Percentiles rank a stretch among this genome's conserved stretches.
phyloP scores from a whole-genome alignment of 2,329 filamentous ascomycete species.

The Trichoderma hamatum region DNA sequence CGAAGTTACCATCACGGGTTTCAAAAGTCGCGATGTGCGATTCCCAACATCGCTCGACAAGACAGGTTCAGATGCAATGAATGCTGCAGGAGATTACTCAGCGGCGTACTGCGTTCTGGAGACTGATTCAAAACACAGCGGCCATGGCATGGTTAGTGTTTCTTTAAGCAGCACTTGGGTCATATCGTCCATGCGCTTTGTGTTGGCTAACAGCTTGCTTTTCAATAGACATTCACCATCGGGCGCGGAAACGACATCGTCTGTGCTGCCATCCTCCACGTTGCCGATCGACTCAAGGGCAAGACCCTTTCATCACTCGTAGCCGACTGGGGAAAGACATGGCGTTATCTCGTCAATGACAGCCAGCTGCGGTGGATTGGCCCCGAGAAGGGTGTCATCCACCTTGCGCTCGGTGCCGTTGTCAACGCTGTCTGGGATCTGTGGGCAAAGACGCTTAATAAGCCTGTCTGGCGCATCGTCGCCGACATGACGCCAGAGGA shows the following conservation, averaged over 20 bases:
- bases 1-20: slow-evolving; percentile 73
- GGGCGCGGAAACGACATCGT: slow-evolving; percentile 92
- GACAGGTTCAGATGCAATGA: slow-evolving; percentile 97
- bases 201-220: not conserved
- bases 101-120: slow-evolving; percentile 91
- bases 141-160: slow-evolving; percentile 73
- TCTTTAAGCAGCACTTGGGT: not conserved
- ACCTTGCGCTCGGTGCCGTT: slow-evolving; percentile 84
- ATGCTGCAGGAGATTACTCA: slow-evolving; percentile 89
- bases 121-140: slow-evolving; percentile 71
- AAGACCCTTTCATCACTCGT: slow-evolving; percentile 78
- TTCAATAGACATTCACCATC: slow-evolving; percentile 71
- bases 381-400: slow-evolving; percentile 91
- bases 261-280: slow-evolving; percentile 77
- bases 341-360: slow-evolving; percentile 90
- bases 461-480: slow-evolving; percentile 89
- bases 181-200: not conserved
- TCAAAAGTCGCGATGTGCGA: slow-evolving; percentile 72
- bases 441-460: slow-evolving; percentile 84
- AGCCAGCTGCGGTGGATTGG: slow-evolving; percentile 92
- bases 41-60: slow-evolving; percentile 93
- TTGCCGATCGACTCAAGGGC: slow-evolving; percentile 75
- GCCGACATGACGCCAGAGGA: slow-evolving; percentile 89
- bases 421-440: slow-evolving; percentile 94
- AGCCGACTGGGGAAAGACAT: slow-evolving; percentile 81